A percentile compares a stretch with the other conserved stretches of the same genome.
Conservation (phyloP, 2,329 filamentous ascomycete species). For the Escovopsis sp. region DNA sequence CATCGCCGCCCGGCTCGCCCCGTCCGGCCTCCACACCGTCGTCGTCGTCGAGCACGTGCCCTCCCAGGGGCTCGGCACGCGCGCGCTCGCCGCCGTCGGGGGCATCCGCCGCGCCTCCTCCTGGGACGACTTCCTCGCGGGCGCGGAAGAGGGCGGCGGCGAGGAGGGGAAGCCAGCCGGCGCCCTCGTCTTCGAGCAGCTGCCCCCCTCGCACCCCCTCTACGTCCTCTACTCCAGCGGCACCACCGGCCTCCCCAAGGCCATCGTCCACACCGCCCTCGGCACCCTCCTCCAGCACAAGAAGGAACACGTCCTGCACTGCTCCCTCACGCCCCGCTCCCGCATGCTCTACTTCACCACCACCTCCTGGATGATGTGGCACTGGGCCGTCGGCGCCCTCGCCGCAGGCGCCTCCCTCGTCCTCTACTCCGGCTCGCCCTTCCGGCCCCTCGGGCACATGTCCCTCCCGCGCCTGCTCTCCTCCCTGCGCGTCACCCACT, state of each 20-base stretch:
- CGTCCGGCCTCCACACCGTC: slow-evolving; percentile 40
- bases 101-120: slow-evolving; percentile 27
- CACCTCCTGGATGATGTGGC: slow-evolving; percentile 99
- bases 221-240: slow-evolving; percentile 92
- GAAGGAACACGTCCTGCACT: slow-evolving; percentile 85
- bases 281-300: slow-evolving; percentile 93
- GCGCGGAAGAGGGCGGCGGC: too few relatives aligned
- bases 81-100: slow-evolving; percentile 23
- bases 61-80: slow-evolving; percentile 24
- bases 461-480: slow-evolving; percentile 74
- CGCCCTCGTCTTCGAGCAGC: slow-evolving; percentile 53
- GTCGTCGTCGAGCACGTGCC: slow-evolving; percentile 58
- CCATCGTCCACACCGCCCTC: slow-evolving; percentile 81
- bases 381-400: slow-evolving; percentile 82
- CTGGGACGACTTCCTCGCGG: slow-evolving; percentile 30
- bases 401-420: slow-evolving; percentile 71
- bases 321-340: slow-evolving; percentile 57
- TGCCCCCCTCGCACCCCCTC: slow-evolving; percentile 73
- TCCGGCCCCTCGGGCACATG: slow-evolving; percentile 61
- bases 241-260: slow-evolving; percentile 77
- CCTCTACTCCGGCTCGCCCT: slow-evolving; percentile 86
- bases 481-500: slow-evolving; percentile 72
- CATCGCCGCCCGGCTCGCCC: slow-evolving; percentile 48
- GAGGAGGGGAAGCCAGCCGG: too few relatives aligned
- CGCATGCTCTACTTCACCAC: slow-evolving; percentile 89